A percentile compares a stretch with the other conserved stretches of the same genome.
phyloP scores from a whole-genome alignment of 805 yeast genomes.

The Lachancea quebecensis region DNA sequence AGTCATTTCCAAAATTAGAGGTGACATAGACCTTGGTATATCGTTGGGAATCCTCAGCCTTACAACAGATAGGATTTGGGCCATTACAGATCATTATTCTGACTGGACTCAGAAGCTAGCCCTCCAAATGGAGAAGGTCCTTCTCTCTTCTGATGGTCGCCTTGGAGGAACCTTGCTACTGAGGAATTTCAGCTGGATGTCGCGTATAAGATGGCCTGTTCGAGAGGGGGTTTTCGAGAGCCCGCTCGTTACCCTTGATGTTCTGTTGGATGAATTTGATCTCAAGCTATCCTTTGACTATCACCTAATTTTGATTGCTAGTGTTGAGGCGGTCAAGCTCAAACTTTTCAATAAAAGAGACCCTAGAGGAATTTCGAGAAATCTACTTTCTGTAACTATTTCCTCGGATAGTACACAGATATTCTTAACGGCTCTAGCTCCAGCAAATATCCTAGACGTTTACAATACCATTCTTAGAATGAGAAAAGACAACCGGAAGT shows the following conservation, averaged over 20 bases:
- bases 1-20: slow-evolving; percentile 43
- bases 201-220: slow-evolving; percentile 67
- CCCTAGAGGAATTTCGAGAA: slow-evolving; percentile 40
- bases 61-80: slow-evolving; percentile 56
- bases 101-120: slow-evolving; percentile 68
- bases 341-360: slow-evolving; percentile 66
- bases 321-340: slow-evolving; percentile 41
- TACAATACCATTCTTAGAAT: slow-evolving; percentile 63
- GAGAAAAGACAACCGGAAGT: slow-evolving; percentile 61
- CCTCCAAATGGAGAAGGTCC: slow-evolving; percentile 47
- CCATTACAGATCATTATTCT: slow-evolving; percentile 55
- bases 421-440: slow-evolving; percentile 76
- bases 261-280: slow-evolving; percentile 49
- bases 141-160: slow-evolving; percentile 63
- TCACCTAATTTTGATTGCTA: slow-evolving; percentile 70
- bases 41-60: slow-evolving; percentile 65
- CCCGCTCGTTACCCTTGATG: slow-evolving; percentile 61
- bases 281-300: slow-evolving; percentile 71
- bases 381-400: slow-evolving; percentile 49
- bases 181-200: slow-evolving; percentile 44
- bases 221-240: slow-evolving; percentile 39
- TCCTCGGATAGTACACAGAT: slow-evolving; percentile 48
- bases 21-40: slow-evolving; percentile 73
- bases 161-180: slow-evolving; percentile 62
- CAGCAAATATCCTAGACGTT: slow-evolving; percentile 75